These are phyloP conservation scores for Aspergillaceae sp. DNA, from an alignment of 2,329 filamentous ascomycete genomes.

Conservation along the genomic window DNA sequence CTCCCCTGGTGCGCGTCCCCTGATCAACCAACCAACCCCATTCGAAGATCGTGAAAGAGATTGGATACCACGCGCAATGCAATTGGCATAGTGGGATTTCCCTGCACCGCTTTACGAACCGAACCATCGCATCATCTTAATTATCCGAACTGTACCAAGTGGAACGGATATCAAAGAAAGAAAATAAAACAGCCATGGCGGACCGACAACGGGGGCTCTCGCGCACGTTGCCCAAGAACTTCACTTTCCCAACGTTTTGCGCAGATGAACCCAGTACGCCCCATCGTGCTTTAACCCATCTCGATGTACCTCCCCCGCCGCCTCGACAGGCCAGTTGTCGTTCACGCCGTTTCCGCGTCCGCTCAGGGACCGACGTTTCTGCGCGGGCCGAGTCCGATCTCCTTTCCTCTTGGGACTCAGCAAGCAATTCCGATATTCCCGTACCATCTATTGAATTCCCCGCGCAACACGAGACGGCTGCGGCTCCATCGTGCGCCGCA, in stretches of 20 bases:
- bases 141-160: background rate
- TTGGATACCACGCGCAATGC: background rate
- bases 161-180: too few species aligned
- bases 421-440: slow-evolving; percentile 28
- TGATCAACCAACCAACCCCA: background rate
- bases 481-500: slow-evolving; percentile 13
- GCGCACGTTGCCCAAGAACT: slow-evolving; percentile 41
- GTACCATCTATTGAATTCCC: slow-evolving; percentile 38
- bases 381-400: slow-evolving; percentile 24
- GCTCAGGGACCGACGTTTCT: slow-evolving; percentile 30
- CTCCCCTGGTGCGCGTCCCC: background rate
- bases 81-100: background rate
- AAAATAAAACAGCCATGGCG: slow-evolving; percentile 19
- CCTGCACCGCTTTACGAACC: background rate
- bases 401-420: slow-evolving; percentile 22
- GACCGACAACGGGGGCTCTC: slow-evolving; percentile 33
- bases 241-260: slow-evolving; percentile 32
- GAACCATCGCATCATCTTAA: background rate
- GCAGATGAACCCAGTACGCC: slow-evolving; percentile 35
- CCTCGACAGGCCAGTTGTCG: slow-evolving; percentile 37
- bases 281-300: slow-evolving; percentile 30
- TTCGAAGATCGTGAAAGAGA: background rate
- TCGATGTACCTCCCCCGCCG: slow-evolving; percentile 37
- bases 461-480: slow-evolving; percentile 14
- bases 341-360: slow-evolving; percentile 32